A percentile compares a stretch with the other conserved stretches of the same genome.
Evolutionary conservation across 306 rosid genomes (phyloP).

Genomic region (Acacia crassicarpa): DNA sequence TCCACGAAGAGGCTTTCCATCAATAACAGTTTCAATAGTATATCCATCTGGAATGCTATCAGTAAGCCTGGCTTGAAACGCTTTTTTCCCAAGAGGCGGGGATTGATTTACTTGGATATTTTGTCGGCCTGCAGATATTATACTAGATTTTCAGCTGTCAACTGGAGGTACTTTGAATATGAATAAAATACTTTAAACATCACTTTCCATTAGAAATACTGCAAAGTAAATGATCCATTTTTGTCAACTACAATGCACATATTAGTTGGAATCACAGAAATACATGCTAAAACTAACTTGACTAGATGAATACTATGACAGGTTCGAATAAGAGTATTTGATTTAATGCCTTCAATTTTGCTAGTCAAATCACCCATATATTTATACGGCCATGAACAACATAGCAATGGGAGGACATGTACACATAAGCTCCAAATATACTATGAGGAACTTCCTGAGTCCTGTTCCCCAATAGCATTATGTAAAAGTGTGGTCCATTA

Average conservation of each 20-base stretch:
- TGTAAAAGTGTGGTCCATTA: neutral
- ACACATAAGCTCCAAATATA: neutral
- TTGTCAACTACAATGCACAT: constrained; percentile 18
- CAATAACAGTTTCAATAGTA: constrained; percentile 79
- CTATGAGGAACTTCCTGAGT: constrained; percentile 22
- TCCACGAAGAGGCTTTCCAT: constrained; percentile 93
- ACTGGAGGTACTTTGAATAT: constrained; percentile 21
- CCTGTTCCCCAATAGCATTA: constrained; percentile 19
- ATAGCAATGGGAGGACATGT: neutral
- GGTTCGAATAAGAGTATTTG: constrained; percentile 23
- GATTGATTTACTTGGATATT: constrained; percentile 49
- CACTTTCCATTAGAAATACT: neutral
- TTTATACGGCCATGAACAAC: neutral
- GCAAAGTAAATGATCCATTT: constrained; percentile 15
- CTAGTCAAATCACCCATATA: constrained; percentile 21
- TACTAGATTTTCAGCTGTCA: constrained; percentile 31
- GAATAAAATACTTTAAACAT: constrained; percentile 8
- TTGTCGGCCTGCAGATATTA: constrained; percentile 52
- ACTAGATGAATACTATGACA: constrained; percentile 3
- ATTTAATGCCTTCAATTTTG: constrained; percentile 3
- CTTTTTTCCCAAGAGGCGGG: constrained; percentile 52
- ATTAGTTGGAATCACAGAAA: constrained; percentile 19
- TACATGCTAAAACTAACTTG: neutral
- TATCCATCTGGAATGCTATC: constrained; percentile 63
- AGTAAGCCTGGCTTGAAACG: constrained; percentile 78